A percentile compares a stretch with the other conserved stretches of the same genome.
phyloP scores from a whole-genome alignment of 768 basidiomycete species.

The Amanita inopinata region DNA sequence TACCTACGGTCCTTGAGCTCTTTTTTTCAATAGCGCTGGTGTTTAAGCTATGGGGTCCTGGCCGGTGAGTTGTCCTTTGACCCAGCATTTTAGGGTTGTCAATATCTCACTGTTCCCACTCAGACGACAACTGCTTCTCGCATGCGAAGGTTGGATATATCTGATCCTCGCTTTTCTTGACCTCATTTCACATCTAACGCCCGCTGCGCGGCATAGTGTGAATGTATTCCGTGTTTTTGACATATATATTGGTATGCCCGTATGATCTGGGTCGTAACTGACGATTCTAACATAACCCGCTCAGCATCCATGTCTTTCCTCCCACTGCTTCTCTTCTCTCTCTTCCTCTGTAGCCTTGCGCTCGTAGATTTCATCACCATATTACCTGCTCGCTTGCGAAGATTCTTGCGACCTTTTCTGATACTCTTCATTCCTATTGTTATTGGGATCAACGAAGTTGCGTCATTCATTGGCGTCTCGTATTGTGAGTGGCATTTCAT shows the following conservation, averaged over 20 bases:
- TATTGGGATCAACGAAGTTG: constrained; percentile 44
- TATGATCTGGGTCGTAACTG: not conserved
- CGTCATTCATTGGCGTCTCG: constrained; percentile 53
- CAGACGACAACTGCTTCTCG: constrained; percentile 51
- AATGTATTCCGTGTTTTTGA: constrained; percentile 44
- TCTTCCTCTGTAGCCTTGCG: constrained; percentile 40
- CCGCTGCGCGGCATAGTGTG: constrained; percentile 38
- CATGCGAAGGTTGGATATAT: constrained; percentile 52
- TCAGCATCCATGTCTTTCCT: constrained; percentile 50
- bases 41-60: constrained; percentile 35
- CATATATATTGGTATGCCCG: constrained; percentile 46
- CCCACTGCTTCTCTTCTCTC: constrained; percentile 48
- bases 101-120: not conserved
- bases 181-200: constrained; percentile 44
- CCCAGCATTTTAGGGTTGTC: not conserved
- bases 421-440: constrained; percentile 47
- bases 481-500: constrained; percentile 35
- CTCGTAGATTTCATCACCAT: constrained; percentile 37
- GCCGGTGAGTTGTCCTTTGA: constrained; percentile 33
- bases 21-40: constrained; percentile 47
- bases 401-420: constrained; percentile 33
- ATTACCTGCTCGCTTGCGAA: constrained; percentile 41
- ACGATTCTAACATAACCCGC: constrained; percentile 6
- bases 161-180: constrained; percentile 52
- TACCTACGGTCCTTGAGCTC: constrained; percentile 56